These are phyloP conservation scores for Blastobotrys petasosporus DNA, from an alignment of 1,139 yeast genomes.

Conservation along the genomic window DNA sequence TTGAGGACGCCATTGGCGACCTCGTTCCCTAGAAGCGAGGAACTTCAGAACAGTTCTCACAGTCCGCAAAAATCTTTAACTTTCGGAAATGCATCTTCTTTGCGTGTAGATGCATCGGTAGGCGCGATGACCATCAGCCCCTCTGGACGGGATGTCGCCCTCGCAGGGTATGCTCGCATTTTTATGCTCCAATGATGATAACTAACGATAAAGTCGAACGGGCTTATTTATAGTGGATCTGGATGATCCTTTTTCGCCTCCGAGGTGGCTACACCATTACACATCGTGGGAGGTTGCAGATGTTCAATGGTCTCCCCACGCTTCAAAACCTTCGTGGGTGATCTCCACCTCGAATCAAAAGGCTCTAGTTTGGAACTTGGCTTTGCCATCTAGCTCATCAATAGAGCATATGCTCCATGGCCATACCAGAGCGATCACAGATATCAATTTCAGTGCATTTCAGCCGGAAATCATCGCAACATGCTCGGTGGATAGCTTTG, in stretches of 20 bases:
- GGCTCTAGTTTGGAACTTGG: slow-evolving; percentile 88
- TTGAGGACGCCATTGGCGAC: slow-evolving; percentile 7
- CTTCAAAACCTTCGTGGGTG: slow-evolving; percentile 80
- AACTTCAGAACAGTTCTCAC: background rate
- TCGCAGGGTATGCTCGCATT: slow-evolving; percentile 54
- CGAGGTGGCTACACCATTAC: slow-evolving; percentile 84
- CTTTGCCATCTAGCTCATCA: slow-evolving; percentile 69
- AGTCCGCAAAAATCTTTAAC: slow-evolving; percentile 16
- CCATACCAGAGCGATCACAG: slow-evolving; percentile 90
- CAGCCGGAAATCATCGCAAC: slow-evolving; percentile 91
- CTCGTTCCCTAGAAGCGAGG: background rate
- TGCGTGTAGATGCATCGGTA: slow-evolving; percentile 86
- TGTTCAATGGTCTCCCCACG: slow-evolving; percentile 96
- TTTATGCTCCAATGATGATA: no score
- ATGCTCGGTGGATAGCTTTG: slow-evolving; percentile 84
- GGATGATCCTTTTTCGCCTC: slow-evolving; percentile 93
- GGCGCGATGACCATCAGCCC: slow-evolving; percentile 94
- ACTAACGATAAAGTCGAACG: slow-evolving; percentile 41
- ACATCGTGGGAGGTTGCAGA: slow-evolving; percentile 99
- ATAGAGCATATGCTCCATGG: slow-evolving; percentile 82
- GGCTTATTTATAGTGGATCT: slow-evolving; percentile 87
- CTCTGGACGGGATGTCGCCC: slow-evolving; percentile 84
- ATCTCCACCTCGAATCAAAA: slow-evolving; percentile 92
- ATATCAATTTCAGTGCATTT: slow-evolving; percentile 83
- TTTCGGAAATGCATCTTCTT: slow-evolving; percentile 48